Conservation (phyloP, 2,329 filamentous ascomycete species). For the Penicillium hesseltinei region DNA sequence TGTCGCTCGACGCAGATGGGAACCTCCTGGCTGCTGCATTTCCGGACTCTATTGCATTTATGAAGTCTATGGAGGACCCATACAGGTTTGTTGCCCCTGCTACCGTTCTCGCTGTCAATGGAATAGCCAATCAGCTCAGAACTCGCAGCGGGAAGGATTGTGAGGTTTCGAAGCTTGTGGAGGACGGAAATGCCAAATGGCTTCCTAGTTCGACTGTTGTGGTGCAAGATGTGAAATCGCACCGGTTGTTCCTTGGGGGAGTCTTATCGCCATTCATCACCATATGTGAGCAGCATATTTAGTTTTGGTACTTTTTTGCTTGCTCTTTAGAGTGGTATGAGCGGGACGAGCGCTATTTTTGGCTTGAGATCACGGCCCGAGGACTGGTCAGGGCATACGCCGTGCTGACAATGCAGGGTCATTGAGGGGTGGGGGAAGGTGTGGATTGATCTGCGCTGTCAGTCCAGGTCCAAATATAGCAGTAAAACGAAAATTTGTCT, state of each 20-base stretch:
- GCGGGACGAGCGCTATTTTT: neutral
- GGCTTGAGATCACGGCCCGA: neutral
- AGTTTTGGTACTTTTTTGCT: neutral
- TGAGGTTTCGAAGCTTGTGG: neutral
- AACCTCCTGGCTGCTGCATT: neutral
- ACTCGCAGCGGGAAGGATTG: neutral
- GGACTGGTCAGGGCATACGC: neutral
- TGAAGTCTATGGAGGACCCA: neutral
- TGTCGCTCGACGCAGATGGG: neutral
- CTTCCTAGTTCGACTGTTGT: neutral
- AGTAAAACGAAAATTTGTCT: neutral
- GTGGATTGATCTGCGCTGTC: neutral
- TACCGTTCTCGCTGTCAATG: neutral
- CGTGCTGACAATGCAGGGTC: neutral
- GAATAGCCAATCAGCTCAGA: neutral
- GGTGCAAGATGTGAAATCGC: neutral
- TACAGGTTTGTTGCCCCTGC: neutral
- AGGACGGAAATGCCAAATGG: neutral
- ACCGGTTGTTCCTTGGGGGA: conserved; percentile 17
- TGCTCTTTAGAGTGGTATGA: neutral
- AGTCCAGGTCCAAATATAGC: neutral
- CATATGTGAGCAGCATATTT: conserved; percentile 15
- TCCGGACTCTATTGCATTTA: neutral
- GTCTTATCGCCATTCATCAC: conserved; percentile 25
- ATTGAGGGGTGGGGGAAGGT: neutral